Evolutionary conservation across 352 stramenopile species (phyloP).

Genomic region (Globisporangium nagaii): DNA sequence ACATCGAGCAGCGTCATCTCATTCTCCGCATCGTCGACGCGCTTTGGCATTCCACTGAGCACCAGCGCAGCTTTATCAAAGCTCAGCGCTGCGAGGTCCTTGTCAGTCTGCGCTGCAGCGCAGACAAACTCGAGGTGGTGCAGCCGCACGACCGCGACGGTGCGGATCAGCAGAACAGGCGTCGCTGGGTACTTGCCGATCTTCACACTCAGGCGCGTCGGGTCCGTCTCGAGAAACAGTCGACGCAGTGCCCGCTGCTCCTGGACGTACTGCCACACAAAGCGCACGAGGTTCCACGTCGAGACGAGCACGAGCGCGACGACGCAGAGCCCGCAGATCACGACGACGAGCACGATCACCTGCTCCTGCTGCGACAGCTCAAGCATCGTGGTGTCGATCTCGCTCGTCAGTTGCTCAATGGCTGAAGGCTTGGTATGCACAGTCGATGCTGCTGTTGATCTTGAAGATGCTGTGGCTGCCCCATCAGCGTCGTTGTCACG

Average conservation of each 20-base stretch:
- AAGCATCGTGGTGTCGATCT: conserved; percentile 19
- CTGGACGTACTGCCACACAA: conserved; percentile 32
- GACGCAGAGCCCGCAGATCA: conserved; percentile 33
- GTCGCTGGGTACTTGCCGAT: conserved; percentile 26
- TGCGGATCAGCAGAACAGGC: conserved; percentile 39
- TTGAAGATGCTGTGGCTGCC: not conserved
- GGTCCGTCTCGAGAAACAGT: conserved; percentile 30
- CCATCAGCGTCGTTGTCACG: not conserved
- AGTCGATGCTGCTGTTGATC: no score
- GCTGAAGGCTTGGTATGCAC: no score
- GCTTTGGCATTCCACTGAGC: conserved; percentile 31
- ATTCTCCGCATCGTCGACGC: conserved; percentile 24
- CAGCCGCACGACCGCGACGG: conserved; percentile 37
- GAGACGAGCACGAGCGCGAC: conserved; percentile 29
- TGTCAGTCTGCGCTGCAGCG: conserved; percentile 24
- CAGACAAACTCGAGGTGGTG: conserved; percentile 40
- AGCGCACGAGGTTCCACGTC: conserved; percentile 34
- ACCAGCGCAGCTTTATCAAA: conserved; percentile 39
- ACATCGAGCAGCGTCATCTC: conserved; percentile 64
- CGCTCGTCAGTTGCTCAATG: not conserved
- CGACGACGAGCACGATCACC: conserved; percentile 45
- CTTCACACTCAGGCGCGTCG: conserved; percentile 18
- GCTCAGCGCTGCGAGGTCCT: conserved; percentile 23
- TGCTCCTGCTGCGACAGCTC: conserved; percentile 60
- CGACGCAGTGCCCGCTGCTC: conserved; percentile 34